Percentiles rank a stretch among this genome's conserved stretches.
phyloP scores from a whole-genome alignment of 106 monocot species.

The Chionographis japonica region DNA sequence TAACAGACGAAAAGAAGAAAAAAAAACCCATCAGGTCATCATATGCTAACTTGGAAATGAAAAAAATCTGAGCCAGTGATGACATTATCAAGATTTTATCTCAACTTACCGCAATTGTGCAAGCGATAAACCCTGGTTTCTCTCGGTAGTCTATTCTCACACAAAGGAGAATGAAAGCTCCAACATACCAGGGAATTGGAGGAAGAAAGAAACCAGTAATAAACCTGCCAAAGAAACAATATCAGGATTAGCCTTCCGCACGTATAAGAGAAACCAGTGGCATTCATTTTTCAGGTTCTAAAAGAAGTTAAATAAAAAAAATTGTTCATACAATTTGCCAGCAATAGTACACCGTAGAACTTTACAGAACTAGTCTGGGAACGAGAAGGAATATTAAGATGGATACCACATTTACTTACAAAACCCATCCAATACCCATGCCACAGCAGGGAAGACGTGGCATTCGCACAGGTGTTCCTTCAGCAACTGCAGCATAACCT shows the following conservation, averaged over 20 bases:
- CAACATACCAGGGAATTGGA: conserved; percentile 57
- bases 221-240: conserved; percentile 26
- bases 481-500: conserved; percentile 30
- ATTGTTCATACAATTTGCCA: not conserved
- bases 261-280: not conserved
- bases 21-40: too few species aligned
- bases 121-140: conserved; percentile 52
- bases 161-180: conserved; percentile 38
- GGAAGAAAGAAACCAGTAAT: conserved; percentile 52
- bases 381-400: not conserved
- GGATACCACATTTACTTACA: conserved; percentile 26
- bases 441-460: conserved; percentile 45
- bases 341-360: not conserved
- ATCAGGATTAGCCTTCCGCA: not conserved
- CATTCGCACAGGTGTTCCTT: conserved; percentile 28
- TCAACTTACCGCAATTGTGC: conserved; percentile 53
- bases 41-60: too few species aligned
- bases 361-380: not conserved
- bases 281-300: not conserved
- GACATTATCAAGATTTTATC: not conserved
- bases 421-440: conserved; percentile 53
- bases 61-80: too few species aligned
- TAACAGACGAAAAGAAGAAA: too few species aligned
- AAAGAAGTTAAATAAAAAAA: not conserved
- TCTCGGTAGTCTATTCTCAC: conserved; percentile 36